Conservation (phyloP, 129 eudicot species). For the Scalesia atractyloides region DNA sequence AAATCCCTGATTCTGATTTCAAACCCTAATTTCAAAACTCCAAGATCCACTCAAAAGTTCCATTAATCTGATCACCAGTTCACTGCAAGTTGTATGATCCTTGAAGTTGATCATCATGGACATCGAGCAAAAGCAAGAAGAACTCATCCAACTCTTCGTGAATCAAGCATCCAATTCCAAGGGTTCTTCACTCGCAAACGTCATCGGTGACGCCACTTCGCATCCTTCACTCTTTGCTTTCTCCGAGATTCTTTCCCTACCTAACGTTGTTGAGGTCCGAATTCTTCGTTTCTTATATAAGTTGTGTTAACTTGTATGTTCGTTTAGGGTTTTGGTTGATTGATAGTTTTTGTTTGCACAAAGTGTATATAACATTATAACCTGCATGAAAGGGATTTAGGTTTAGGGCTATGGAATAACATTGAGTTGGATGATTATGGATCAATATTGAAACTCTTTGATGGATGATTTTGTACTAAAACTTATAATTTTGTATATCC, state of each 20-base stretch:
- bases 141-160: conserved; percentile 34
- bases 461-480: not conserved
- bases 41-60: not conserved
- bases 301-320: not conserved
- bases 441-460: not conserved
- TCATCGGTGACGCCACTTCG: conserved; percentile 35
- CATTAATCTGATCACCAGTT: not conserved
- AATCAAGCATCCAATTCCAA: conserved; percentile 22
- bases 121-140: conserved; percentile 37
- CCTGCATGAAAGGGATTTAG: conserved; percentile 1
- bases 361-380: not conserved
- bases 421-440: not conserved
- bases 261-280: conserved; percentile 28
- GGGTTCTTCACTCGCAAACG: conserved; percentile 19
- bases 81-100: not conserved
- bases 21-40: conserved; percentile 10
- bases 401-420: not conserved
- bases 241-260: conserved; percentile 40
- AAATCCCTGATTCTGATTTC: not conserved
- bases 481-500: not conserved
- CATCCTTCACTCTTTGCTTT: conserved; percentile 43
- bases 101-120: conserved; percentile 27
- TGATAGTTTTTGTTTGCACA: conserved; percentile 1
- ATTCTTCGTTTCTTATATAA: not conserved
- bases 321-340: not conserved